Evolutionary conservation across 176 grass and related monocot species (phyloP).

Genomic region (Cenchrus fungigraminus): DNA sequence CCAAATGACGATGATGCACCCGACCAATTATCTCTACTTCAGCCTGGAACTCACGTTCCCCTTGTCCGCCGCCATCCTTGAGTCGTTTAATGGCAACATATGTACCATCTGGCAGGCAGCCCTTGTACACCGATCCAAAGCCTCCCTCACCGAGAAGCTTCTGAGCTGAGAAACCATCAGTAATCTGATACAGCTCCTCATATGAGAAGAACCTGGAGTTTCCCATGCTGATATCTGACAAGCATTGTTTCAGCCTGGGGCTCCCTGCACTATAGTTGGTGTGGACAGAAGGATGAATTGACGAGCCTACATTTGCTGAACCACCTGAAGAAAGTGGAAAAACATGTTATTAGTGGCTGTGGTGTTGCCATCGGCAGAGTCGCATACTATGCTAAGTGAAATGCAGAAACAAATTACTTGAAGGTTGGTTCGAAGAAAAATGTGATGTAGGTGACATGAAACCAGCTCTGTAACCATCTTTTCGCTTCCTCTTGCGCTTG

Average conservation of each 20-base stretch:
- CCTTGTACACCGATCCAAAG: slow-evolving; percentile 84
- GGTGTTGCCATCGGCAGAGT: background rate
- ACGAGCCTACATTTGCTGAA: slow-evolving; percentile 35
- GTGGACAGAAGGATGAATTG: slow-evolving; percentile 54
- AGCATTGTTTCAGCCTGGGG: slow-evolving; percentile 38
- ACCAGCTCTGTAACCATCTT: slow-evolving; percentile 60
- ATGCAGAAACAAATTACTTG: slow-evolving; percentile 50
- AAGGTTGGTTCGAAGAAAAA: slow-evolving; percentile 48
- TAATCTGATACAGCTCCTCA: slow-evolving; percentile 77
- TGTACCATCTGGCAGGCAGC: slow-evolving; percentile 66
- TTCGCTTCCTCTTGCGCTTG: slow-evolving; percentile 48
- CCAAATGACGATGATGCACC: slow-evolving; percentile 90
- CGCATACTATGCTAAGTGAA: background rate
- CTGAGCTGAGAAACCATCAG: slow-evolving; percentile 69
- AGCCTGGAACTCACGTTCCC: slow-evolving; percentile 91
- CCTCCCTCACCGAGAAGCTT: slow-evolving; percentile 88
- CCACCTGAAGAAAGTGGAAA: slow-evolving; percentile 33
- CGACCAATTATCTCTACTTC: slow-evolving; percentile 95
- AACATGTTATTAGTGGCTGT: background rate
- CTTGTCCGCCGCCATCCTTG: slow-evolving; percentile 71
- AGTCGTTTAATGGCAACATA: slow-evolving; percentile 83
- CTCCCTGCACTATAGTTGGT: slow-evolving; percentile 57
- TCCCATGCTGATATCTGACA: slow-evolving; percentile 66
- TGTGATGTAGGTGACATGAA: slow-evolving; percentile 64
- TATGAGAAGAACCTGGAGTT: slow-evolving; percentile 74